phyloP scores from a whole-genome alignment of 371 early-diverging fungal species.

The Mortierella sp. region DNA sequence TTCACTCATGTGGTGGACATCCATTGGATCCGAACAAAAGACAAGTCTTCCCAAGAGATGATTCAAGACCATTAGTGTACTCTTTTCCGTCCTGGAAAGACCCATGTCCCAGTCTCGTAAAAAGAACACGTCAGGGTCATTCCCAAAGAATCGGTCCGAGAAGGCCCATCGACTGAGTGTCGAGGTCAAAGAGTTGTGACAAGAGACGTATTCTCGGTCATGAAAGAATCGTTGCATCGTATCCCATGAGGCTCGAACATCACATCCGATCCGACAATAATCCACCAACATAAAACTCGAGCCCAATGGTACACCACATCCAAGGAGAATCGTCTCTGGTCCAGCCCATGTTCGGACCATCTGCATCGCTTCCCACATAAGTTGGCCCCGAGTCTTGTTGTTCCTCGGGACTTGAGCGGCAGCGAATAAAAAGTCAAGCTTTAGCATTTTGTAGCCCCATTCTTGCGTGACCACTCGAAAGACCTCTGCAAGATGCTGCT shows the following conservation, averaged over 20 bases:
- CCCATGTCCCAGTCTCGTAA: conserved; percentile 61
- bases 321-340: conserved; percentile 61
- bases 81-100: conserved; percentile 57
- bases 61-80: conserved; percentile 65
- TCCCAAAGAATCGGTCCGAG: conserved; percentile 70
- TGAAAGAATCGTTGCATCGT: conserved; percentile 61
- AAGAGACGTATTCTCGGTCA: conserved; percentile 70
- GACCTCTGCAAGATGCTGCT: conserved; percentile 59
- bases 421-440: conserved; percentile 70
- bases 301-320: conserved; percentile 69
- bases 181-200: conserved; percentile 64
- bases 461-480: conserved; percentile 61
- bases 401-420: conserved; percentile 66
- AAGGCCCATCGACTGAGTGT: conserved; percentile 66
- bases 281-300: conserved; percentile 63
- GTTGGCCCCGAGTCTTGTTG: conserved; percentile 66
- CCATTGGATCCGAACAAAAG: conserved; percentile 60
- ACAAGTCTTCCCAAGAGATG: conserved; percentile 69
- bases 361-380: conserved; percentile 71
- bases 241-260: conserved; percentile 70
- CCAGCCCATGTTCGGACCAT: conserved; percentile 62
- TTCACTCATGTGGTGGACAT: conserved; percentile 6
- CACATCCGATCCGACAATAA: conserved; percentile 70
- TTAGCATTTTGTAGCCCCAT: conserved; percentile 69
- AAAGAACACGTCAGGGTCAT: conserved; percentile 71